A percentile compares a stretch with the other conserved stretches of the same genome.
These are phyloP conservation scores for Xylariaceae sp. DNA, from an alignment of 2,329 filamentous ascomycete species.

Conservation along the genomic window DNA sequence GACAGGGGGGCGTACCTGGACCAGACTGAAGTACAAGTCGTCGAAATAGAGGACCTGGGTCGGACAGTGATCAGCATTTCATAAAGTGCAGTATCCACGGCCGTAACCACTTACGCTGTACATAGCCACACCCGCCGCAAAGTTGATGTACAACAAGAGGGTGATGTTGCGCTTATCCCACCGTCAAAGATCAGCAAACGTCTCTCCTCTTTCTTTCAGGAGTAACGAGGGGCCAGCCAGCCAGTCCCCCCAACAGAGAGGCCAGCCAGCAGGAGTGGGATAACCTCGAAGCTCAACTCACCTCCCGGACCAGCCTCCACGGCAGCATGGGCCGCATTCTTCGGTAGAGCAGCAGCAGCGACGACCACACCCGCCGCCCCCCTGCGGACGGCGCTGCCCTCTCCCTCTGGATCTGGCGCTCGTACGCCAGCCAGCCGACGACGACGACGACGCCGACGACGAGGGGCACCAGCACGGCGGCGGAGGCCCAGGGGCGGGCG, in stretches of 20 bases:
- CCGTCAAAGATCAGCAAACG: too few relatives aligned
- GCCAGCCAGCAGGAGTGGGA: too few relatives aligned
- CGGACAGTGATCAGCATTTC: constrained; percentile 26
- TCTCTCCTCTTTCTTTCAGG: too few relatives aligned
- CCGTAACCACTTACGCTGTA: constrained; percentile 34
- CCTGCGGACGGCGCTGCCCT: too few relatives aligned
- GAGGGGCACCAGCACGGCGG: constrained; percentile 41
- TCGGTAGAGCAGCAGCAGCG: too few relatives aligned
- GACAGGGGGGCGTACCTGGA: constrained; percentile 27
- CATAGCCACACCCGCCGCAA: constrained; percentile 49
- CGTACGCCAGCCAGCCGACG: constrained; percentile 38
- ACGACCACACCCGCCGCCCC: too few relatives aligned
- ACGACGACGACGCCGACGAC: constrained; percentile 36
- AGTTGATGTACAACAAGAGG: constrained; percentile 55
- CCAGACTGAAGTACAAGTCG: constrained; percentile 59
- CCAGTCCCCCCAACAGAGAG: too few relatives aligned
- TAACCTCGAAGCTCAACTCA: too few relatives aligned
- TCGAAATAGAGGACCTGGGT: constrained; percentile 57
- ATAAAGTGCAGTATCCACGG: constrained; percentile 11
- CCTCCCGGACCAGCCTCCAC: constrained; percentile 46
- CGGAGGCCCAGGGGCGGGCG: constrained; percentile 42
- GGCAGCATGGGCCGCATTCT: constrained; percentile 60
- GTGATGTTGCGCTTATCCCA: constrained; percentile 52
- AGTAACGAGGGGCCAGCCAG: too few relatives aligned
- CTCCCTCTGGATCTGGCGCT: too few relatives aligned